A percentile compares a stretch with the other conserved stretches of the same genome.
Conservation (phyloP, 306 rosid genomes). For the Trifolium repens region DNA sequence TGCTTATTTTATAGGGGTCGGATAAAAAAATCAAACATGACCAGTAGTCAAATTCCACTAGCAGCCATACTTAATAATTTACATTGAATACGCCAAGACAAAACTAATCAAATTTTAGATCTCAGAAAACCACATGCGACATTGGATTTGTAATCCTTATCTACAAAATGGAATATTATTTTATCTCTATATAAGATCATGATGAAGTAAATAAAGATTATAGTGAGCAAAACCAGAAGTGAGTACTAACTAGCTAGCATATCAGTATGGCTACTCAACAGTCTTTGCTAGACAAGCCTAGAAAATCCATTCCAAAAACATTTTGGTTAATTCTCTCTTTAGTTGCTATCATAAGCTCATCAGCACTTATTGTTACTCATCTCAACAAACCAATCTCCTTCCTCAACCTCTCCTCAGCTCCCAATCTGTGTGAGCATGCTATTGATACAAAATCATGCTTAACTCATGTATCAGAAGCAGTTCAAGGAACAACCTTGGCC, state of each 20-base stretch:
- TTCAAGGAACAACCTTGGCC: not conserved
- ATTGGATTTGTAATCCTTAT: constrained; percentile 4
- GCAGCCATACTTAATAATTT: too few species aligned
- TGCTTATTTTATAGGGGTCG: too few species aligned
- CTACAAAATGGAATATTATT: not conserved
- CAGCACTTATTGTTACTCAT: constrained; percentile 48
- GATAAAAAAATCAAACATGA: too few species aligned
- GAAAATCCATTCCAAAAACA: constrained; percentile 37
- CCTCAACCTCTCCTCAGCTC: constrained; percentile 22
- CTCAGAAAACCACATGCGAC: not conserved
- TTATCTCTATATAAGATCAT: constrained; percentile 45
- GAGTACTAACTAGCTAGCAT: not conserved
- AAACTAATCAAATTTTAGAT: too few species aligned
- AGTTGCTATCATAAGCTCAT: constrained; percentile 50
- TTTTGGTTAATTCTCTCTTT: constrained; percentile 49
- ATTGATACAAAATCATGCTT: constrained; percentile 49
- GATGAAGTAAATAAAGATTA: not conserved
- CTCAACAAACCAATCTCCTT: constrained; percentile 36
- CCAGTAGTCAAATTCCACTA: too few species aligned
- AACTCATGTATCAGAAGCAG: constrained; percentile 47
- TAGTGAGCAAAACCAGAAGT: not conserved
- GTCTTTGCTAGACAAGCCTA: constrained; percentile 51
- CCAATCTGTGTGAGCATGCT: constrained; percentile 47
- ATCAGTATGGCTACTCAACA: constrained; percentile 44
- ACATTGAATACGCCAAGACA: too few species aligned